phyloP scores from a whole-genome alignment of 1,139 yeast genomes.

The Magnusiomyces tetraspermus region DNA sequence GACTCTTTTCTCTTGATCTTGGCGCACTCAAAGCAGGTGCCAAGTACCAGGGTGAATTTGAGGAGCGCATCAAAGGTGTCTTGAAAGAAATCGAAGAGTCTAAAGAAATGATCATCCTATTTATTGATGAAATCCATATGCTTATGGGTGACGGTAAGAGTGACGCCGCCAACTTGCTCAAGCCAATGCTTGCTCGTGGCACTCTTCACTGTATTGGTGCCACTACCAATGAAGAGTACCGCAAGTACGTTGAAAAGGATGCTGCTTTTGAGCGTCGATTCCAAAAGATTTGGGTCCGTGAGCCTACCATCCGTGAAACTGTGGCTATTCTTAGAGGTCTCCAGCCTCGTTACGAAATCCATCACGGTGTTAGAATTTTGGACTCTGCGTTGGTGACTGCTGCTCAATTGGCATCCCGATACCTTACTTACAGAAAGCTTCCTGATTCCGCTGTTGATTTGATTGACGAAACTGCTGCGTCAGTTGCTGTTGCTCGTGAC shows the following conservation, averaged over 20 bases:
- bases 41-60: constrained; percentile 96
- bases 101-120: constrained; percentile 72
- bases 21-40: constrained; percentile 99
- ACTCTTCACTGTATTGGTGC: constrained; percentile 97
- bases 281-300: constrained; percentile 93
- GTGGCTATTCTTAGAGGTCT: constrained; percentile 94
- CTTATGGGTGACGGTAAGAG: constrained; percentile 94
- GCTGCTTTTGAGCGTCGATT: constrained; percentile 98
- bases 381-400: constrained; percentile 94
- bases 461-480: constrained; percentile 94
- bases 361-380: constrained; percentile 93
- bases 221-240: constrained; percentile 88
- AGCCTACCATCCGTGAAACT: constrained; percentile 86
- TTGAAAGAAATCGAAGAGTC: constrained; percentile 87
- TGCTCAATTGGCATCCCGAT: constrained; percentile 89
- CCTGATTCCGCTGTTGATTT: constrained; percentile 98
- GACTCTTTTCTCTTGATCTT: constrained; percentile 77
- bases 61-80: constrained; percentile 95
- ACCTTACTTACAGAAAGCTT: constrained; percentile 86
- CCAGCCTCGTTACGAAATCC: constrained; percentile 92
- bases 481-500: constrained; percentile 92
- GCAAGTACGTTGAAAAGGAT: constrained; percentile 87
- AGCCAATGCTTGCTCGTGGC: constrained; percentile 97
- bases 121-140: constrained; percentile 97
- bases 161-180: constrained; percentile 92